Evolutionary conservation across 1,284 basidiomycete species (phyloP).

Genomic region (Fistulinella cinereoalba): DNA sequence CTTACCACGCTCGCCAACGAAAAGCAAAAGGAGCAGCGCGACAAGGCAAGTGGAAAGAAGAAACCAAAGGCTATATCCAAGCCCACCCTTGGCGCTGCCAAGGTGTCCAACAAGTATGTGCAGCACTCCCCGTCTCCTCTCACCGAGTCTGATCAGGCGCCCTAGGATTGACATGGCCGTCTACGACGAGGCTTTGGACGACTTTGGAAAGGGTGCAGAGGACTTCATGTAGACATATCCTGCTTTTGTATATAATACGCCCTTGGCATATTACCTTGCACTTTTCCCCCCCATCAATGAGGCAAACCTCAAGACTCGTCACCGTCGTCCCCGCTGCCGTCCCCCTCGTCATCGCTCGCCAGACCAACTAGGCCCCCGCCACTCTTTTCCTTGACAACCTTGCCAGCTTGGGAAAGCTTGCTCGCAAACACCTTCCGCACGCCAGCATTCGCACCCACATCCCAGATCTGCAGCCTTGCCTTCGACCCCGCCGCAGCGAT

Average conservation of each 20-base stretch:
- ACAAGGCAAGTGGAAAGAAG: slow-evolving; percentile 87
- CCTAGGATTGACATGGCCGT: slow-evolving; percentile 69
- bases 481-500: slow-evolving; percentile 93
- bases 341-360: slow-evolving; percentile 66
- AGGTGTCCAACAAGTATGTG: slow-evolving; percentile 59
- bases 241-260: slow-evolving; percentile 13
- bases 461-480: slow-evolving; percentile 94
- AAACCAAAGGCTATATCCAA: slow-evolving; percentile 74
- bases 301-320: slow-evolving; percentile 14
- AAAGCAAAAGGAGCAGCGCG: slow-evolving; percentile 87
- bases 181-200: slow-evolving; percentile 87
- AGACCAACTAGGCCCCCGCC: slow-evolving; percentile 71
- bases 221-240: slow-evolving; percentile 68
- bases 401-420: slow-evolving; percentile 71
- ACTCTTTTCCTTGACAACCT: slow-evolving; percentile 61
- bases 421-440: slow-evolving; percentile 76
- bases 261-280: slow-evolving; percentile 5
- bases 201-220: slow-evolving; percentile 64
- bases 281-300: slow-evolving; percentile 4
- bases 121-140: slow-evolving; percentile 2
- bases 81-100: slow-evolving; percentile 72
- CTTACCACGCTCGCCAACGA: slow-evolving; percentile 87
- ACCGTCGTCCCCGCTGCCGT: slow-evolving; percentile 50
- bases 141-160: slow-evolving; percentile 8
- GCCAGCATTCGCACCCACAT: slow-evolving; percentile 76